Base-by-base conservation (phyloP, 495 filamentous ascomycete species). In the Trichoderma erinaceum region DNA sequence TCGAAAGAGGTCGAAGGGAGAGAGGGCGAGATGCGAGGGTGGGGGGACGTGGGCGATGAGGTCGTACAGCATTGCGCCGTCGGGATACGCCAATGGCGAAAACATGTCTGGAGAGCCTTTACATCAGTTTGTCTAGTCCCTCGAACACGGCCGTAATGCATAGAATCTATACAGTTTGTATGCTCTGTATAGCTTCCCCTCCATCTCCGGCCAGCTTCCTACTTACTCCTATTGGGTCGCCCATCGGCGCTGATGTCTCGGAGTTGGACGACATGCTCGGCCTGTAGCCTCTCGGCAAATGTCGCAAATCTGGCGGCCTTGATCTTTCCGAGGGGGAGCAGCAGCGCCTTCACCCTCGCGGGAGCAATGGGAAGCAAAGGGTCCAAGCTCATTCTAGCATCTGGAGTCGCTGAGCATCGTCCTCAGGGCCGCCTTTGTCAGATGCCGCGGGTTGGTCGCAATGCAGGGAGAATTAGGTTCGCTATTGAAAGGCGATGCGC, bases 191-290 rank as follows among this genome's bases (percentile, higher is more conserved):
- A 23, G 10, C 16, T 21, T 48, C 48, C 13, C 23, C 41, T 46
- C 43, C 43, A 15, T 18, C 43, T 16, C 44, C 35, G 21, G 52
- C 41, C 61, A 64, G 25, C 16, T 35, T n/a, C 13, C 16, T 29
- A 63, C 89, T 72, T 88, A 97, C 92, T 96, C 83, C 92, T 87
- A 78, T 97, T 90, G 69, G 92, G 92, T 65, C 90, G 86, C 75
- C 83, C 82, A 85, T 97, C 92, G 69, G 93, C 90, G 74, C 87
- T 97, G 75, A 98, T 88, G 77, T 98, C 95, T 74, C 92, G 89
- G 69, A 99, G 84, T 67, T 90, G 89, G 70, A 99, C 87, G 68
- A 95, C 85, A 84, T 91, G 89, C 74, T 96, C 89, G 69, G 84
- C 79, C 75, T 89, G 86, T 66, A 99, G 83, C 70, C 90, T 86